These are phyloP conservation scores for Celoporthe dispersa DNA, from an alignment of 2,329 filamentous ascomycete species.

Conservation along the genomic window DNA sequence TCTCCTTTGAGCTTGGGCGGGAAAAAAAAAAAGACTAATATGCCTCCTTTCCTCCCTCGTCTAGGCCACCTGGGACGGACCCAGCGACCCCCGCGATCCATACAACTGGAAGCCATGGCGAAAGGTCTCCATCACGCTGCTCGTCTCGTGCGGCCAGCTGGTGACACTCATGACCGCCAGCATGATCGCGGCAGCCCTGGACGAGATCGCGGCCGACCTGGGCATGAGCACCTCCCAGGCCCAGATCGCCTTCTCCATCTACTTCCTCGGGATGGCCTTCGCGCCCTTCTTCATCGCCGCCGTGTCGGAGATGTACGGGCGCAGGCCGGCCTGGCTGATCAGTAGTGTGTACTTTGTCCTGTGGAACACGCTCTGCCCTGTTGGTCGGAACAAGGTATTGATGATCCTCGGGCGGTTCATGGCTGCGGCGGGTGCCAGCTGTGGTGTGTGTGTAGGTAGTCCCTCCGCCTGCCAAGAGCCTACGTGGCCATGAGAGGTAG, in stretches of 20 bases:
- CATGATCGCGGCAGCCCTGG: constrained; percentile 43
- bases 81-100: constrained; percentile 29
- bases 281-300: constrained; percentile 43
- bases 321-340: constrained; percentile 41
- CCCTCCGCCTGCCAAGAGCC: no score
- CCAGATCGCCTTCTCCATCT: constrained; percentile 41
- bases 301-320: constrained; percentile 41
- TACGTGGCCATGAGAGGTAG: no score
- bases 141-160: constrained; percentile 41
- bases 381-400: constrained; percentile 34
- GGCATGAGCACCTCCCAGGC: constrained; percentile 30
- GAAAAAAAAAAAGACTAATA: background rate
- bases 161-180: constrained; percentile 43
- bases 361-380: constrained; percentile 42
- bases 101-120: constrained; percentile 30
- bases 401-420: constrained; percentile 17
- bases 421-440: constrained; percentile 6
- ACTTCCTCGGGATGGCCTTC: constrained; percentile 42
- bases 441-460: background rate
- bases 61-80: constrained; percentile 29
- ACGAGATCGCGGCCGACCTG: constrained; percentile 40
- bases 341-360: constrained; percentile 41
- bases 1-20: background rate
- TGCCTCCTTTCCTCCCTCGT: background rate
- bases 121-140: constrained; percentile 35